phyloP scores from a whole-genome alignment of 2,329 filamentous ascomycete genomes.

The Emericellopsis cladophorae region DNA sequence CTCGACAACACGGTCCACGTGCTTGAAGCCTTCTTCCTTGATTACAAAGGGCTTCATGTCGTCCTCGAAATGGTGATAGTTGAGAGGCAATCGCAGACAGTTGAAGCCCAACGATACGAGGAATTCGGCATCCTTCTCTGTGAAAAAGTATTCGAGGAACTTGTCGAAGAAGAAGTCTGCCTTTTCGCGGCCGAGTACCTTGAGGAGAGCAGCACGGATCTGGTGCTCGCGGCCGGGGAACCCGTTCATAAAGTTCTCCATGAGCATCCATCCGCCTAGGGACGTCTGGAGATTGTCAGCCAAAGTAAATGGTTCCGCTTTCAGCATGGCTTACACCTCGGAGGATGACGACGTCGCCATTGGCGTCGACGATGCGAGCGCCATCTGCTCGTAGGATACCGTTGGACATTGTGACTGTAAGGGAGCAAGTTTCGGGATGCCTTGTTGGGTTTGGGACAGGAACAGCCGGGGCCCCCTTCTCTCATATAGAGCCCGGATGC shows the following conservation, averaged over 20 bases:
- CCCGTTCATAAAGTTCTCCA: slow-evolving; percentile 52
- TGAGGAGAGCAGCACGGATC: slow-evolving; percentile 36
- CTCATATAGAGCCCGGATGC: no score
- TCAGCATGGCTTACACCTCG: slow-evolving; percentile 9
- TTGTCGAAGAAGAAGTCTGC: slow-evolving; percentile 48
- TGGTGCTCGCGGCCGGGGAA: slow-evolving; percentile 44
- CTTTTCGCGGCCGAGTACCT: slow-evolving; percentile 41
- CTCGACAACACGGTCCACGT: slow-evolving; percentile 33
- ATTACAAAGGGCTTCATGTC: slow-evolving; percentile 35
- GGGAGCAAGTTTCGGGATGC: no score
- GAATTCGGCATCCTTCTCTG: slow-evolving; percentile 42
- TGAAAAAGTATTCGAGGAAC: slow-evolving; percentile 45
- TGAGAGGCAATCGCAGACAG: slow-evolving; percentile 44
- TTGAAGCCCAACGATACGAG: slow-evolving; percentile 41
- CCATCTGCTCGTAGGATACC: slow-evolving; percentile 12
- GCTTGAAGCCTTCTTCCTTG: slow-evolving; percentile 34
- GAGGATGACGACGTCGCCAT: slow-evolving; percentile 30
- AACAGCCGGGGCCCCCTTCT: no score
- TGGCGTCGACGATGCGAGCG: slow-evolving; percentile 25
- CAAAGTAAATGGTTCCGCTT: not conserved
- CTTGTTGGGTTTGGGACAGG: no score
- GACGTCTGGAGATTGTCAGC: slow-evolving; percentile 7
- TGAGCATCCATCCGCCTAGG: slow-evolving; percentile 19
- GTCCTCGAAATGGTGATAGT: slow-evolving; percentile 43
- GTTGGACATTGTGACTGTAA: not conserved